Evolutionary conservation across 2,329 filamentous ascomycete species (phyloP), one percentile per base, ranked within the genome.

Genomic region (Penicillium sp.): DNA sequence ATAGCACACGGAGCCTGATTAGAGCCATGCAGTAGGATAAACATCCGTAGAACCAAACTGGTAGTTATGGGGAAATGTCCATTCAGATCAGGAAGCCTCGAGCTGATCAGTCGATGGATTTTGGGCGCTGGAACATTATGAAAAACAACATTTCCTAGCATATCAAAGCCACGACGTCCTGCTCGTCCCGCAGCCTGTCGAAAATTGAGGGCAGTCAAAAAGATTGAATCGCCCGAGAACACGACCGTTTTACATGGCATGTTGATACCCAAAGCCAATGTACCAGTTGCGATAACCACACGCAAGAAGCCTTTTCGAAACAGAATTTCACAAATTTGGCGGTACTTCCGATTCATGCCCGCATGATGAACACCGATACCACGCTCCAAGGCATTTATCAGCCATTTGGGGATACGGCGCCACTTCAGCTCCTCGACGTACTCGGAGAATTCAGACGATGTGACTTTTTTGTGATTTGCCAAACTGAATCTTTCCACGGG

Each of bases 241-340:
- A 89, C 80, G 0, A 89, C 85, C 1, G 86, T 91, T 64, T 87
- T 87, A 64, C 86, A 90, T 8, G 87, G 87, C 84, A 88, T 87
- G 57, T 88, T 91, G 70, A 91, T 85, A 71, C 87, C 87, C 4
- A 90, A 71, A 1, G 84, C 84, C 18, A 89, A 74, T 0, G 86
- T 89, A 1, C 85, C 86, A 1, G 86, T 90, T 0, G 86, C 86
- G 22, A 90, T 76, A 23, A 90, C 81, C 1, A 85, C 81, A 6
- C 79, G 77, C 32, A 90, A 66, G 59, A 79, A 89, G 0, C 85
- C 84, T 62, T 79, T 84, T 7, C 87, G 49, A 39, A 61, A 55
- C 4, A 56, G 42, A 1, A 59, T 72, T 69, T 71, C 68, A 74
- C 69, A 76, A 74, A 63, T 43, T 9, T 89, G 85, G 29, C 87